These are phyloP conservation scores for Globisporangium spinosum DNA, from an alignment of 352 stramenopile species.

Conservation along the genomic window DNA sequence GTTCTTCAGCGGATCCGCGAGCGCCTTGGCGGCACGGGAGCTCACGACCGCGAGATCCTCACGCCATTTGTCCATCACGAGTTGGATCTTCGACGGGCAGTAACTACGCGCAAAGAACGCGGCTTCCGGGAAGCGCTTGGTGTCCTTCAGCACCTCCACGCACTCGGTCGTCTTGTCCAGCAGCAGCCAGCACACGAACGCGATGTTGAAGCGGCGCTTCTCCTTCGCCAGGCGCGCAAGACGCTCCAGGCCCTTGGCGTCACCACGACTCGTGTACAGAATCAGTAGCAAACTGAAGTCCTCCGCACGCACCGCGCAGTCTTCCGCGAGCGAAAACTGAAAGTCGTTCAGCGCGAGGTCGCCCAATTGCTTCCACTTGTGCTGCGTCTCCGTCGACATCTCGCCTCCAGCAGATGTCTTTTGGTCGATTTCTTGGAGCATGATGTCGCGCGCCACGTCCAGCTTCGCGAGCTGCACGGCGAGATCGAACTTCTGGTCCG, in stretches of 20 bases:
- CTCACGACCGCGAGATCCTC: constrained; percentile 87
- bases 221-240: constrained; percentile 88
- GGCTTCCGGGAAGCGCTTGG: constrained; percentile 95
- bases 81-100: constrained; percentile 91
- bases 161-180: constrained; percentile 94
- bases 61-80: constrained; percentile 97
- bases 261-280: constrained; percentile 94
- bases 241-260: constrained; percentile 88
- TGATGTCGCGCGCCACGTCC: constrained; percentile 92
- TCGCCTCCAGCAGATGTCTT: constrained; percentile 53
- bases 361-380: constrained; percentile 97
- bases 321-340: constrained; percentile 93
- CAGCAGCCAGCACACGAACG: constrained; percentile 95
- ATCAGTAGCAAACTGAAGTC: constrained; percentile 97
- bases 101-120: constrained; percentile 99
- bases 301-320: constrained; percentile 92
- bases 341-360: constrained; percentile 92
- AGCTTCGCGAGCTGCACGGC: constrained; percentile 96
- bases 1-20: constrained; percentile 92
- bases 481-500: constrained; percentile 98
- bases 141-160: constrained; percentile 93
- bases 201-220: constrained; percentile 93
- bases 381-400: constrained; percentile 94
- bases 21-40: constrained; percentile 90
- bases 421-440: constrained; percentile 86